Evolutionary conservation across 2,329 filamentous ascomycete species (phyloP), one percentile per base, ranked within the genome.

Genomic region (Colletotrichum filicis): DNA sequence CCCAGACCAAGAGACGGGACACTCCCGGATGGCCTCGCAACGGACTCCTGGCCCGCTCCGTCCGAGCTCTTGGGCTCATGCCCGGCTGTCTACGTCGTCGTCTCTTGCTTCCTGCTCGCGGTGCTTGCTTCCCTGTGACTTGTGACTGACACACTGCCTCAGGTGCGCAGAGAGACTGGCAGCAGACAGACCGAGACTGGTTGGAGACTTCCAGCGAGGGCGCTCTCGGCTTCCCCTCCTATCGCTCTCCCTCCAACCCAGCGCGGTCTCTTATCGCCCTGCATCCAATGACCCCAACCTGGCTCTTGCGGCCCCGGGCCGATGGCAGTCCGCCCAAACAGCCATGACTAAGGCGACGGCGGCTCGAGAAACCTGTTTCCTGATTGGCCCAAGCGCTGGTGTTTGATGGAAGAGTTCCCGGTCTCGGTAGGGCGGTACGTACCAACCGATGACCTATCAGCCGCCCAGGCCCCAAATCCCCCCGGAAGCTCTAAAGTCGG

Each of bases 31-130:
- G 57, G 57, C 55, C 53, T 70, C 28, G 49, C 71, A 32, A 71
- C 70, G 55, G 64, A 26, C 70, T 61, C 70, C 70, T 73, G 66
- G 70, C 58, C 64, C 37, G 26, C 55, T 61, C 28, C n/a, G 56
- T n/a, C 55, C 42, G 42, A 30, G 68, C 30, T 32, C 32, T 70
- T 70, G 68, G 68, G 55, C 55, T 70, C 37, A 30, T 35, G 55
- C 42, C n/a, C 24, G 35, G 42, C 30, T 35, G 42, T 57, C 32
- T 52, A 35, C 57, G 22, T 28, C 32, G 32, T 24, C 12, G 8
- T 28, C 35, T 37, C 22, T 19, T 9, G 24, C 11, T 32, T 58
- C 56, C 14, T 26, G 14, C 56, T 56, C 42, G 56, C 49, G 46
- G 63, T 56, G 68, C 57, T n/a, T 56, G 68, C 57, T n/a, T 62